These are phyloP conservation scores for Chlamydomonas asymmetrica DNA, from an alignment of 139 green algal genomes.

Conservation along the genomic window DNA sequence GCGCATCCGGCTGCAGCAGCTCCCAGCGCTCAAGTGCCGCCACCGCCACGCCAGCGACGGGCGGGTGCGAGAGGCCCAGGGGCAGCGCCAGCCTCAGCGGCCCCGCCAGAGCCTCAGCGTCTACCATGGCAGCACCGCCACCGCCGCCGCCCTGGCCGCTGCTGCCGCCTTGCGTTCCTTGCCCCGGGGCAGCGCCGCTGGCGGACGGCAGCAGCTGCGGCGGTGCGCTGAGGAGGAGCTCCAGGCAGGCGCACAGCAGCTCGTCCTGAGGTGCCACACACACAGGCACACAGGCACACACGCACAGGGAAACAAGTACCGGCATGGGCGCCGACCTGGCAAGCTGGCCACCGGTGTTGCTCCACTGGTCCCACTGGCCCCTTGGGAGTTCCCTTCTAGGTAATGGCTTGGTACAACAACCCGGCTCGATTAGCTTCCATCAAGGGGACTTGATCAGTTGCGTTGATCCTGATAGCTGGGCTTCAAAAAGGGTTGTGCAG, in stretches of 20 bases:
- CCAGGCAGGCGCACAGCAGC: constrained; percentile 14
- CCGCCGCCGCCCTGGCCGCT: background rate
- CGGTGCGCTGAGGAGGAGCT: constrained; percentile 15
- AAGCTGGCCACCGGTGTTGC: background rate
- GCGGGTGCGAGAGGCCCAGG: constrained; percentile 15
- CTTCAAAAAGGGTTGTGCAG: too few species aligned
- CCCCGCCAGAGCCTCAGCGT: background rate
- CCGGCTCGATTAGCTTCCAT: too few species aligned
- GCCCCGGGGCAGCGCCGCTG: background rate
- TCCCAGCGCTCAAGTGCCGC: constrained; percentile 28
- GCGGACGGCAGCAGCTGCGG: background rate
- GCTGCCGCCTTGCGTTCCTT: background rate
- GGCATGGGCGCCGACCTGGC: background rate
- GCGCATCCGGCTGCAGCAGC: constrained; percentile 9
- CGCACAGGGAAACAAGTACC: background rate
- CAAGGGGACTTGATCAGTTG: too few species aligned
- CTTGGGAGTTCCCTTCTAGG: background rate
- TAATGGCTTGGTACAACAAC: too few species aligned
- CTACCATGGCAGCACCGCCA: background rate
- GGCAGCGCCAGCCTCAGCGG: constrained; percentile 25
- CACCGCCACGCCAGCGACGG: constrained; percentile 22
- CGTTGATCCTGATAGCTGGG: too few species aligned
- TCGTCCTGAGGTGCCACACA: constrained; percentile 1
- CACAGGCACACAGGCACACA: background rate
- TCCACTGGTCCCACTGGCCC: background rate